Conservation (phyloP, 768 basidiomycete genomes). For the Asterophora lycoperdoides region DNA sequence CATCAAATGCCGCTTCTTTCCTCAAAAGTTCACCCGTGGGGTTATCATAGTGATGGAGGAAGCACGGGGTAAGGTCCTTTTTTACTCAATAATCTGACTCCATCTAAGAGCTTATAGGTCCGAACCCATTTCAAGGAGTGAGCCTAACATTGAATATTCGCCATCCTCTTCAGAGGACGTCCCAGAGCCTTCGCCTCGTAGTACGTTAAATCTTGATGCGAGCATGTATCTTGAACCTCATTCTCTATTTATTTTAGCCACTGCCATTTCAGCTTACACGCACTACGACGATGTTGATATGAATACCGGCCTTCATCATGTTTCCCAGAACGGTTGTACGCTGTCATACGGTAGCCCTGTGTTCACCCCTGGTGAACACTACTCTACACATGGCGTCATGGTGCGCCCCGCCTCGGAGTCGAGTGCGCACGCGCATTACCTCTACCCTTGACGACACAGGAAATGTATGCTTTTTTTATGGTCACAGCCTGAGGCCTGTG, state of each 20-base stretch:
- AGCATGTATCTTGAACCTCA: not conserved
- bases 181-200: constrained; percentile 12
- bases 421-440: constrained; percentile 7
- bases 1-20: constrained; percentile 4
- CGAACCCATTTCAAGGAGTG: constrained; percentile 12
- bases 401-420: constrained; percentile 8
- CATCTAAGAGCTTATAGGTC: constrained; percentile 9
- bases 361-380: constrained; percentile 5
- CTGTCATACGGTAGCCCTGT: constrained; percentile 8
- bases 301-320: not conserved
- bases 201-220: constrained; percentile 8
- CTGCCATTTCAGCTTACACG: constrained; percentile 2
- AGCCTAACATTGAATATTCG: constrained; percentile 17
- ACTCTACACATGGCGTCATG: constrained; percentile 2
- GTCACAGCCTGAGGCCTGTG: no score
- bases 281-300: constrained; percentile 3
- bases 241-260: constrained; percentile 1
- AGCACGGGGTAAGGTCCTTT: constrained; percentile 20
- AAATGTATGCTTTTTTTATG: not conserved
- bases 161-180: constrained; percentile 20
- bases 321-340: constrained; percentile 9
- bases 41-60: constrained; percentile 19
- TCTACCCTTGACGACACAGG: constrained; percentile 2
- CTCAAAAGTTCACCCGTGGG: constrained; percentile 18
- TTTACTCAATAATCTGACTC: not conserved